A percentile compares a stretch with the other conserved stretches of the same genome.
These are phyloP conservation scores for Sporothrix brunneoviolacea DNA, from an alignment of 2,329 filamentous ascomycete species.

Conservation along the genomic window DNA sequence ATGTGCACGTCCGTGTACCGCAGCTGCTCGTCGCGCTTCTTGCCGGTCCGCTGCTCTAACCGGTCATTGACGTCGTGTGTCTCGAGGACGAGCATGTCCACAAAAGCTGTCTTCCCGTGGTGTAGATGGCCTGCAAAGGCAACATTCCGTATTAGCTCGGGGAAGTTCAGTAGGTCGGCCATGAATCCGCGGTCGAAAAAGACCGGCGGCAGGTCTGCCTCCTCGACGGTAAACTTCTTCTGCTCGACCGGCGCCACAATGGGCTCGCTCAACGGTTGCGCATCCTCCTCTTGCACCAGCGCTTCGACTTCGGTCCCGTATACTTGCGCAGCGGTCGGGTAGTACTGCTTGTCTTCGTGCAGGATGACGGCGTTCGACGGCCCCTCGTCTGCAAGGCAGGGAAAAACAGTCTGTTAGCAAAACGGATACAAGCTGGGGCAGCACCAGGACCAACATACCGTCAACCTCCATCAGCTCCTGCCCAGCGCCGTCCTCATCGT, in stretches of 20 bases:
- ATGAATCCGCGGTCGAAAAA: slow-evolving; percentile 86
- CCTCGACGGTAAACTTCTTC: slow-evolving; percentile 94
- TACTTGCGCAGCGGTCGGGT: slow-evolving; percentile 93
- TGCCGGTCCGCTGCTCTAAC: slow-evolving; percentile 73
- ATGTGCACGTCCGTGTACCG: slow-evolving; percentile 91
- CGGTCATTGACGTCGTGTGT: slow-evolving; percentile 81
- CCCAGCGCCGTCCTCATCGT: slow-evolving; percentile 56
- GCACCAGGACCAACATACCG: slow-evolving; percentile 42
- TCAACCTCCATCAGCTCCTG: slow-evolving; percentile 94
- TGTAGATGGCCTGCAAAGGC: slow-evolving; percentile 89
- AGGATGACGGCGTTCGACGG: slow-evolving; percentile 95
- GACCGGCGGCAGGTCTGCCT: slow-evolving; percentile 82
- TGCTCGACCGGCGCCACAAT: slow-evolving; percentile 89
- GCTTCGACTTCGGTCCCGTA: slow-evolving; percentile 95
- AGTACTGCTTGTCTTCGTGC: slow-evolving; percentile 99
- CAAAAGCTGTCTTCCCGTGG: slow-evolving; percentile 95
- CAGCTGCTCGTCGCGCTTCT: slow-evolving; percentile 78
- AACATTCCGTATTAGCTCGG: slow-evolving; percentile 88
- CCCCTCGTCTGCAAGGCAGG: slow-evolving; percentile 53
- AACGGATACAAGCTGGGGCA: too few relatives aligned
- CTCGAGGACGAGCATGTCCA: slow-evolving; percentile 96
- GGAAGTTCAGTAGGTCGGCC: slow-evolving; percentile 93
- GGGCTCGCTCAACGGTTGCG: slow-evolving; percentile 83
- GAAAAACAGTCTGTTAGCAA: neutral
- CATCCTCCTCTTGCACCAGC: slow-evolving; percentile 93